phyloP scores from a whole-genome alignment of 768 basidiomycete species.

The Phlebiopsis flavidoalba region DNA sequence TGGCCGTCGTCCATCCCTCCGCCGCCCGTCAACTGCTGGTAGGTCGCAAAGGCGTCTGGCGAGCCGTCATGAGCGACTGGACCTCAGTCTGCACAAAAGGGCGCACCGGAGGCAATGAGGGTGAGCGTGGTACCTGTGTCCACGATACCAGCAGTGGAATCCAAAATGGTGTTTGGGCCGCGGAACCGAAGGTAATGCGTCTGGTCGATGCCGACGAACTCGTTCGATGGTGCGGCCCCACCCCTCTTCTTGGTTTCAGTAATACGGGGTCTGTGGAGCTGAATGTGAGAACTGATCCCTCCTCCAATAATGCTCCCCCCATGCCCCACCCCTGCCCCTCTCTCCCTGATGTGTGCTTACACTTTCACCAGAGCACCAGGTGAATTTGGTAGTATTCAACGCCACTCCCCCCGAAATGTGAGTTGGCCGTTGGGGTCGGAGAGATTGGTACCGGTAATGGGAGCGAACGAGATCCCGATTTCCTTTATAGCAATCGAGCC shows the following conservation, averaged over 20 bases:
- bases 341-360: constrained; percentile 17
- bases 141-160: constrained; percentile 21
- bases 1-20: constrained; percentile 16
- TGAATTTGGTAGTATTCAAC: constrained; percentile 9
- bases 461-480: constrained; percentile 46
- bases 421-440: constrained; percentile 19
- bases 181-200: constrained; percentile 8
- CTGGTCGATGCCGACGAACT: constrained; percentile 13
- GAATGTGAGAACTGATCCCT: neutral
- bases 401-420: constrained; percentile 18
- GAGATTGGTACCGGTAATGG: constrained; percentile 25
- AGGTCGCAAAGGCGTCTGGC: constrained; percentile 44
- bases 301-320: too few relatives aligned
- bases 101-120: constrained; percentile 22
- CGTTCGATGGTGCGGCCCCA: constrained; percentile 7
- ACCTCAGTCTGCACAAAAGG: constrained; percentile 17
- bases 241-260: too few relatives aligned
- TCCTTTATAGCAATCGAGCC: constrained; percentile 36
- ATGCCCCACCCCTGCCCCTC: too few relatives aligned
- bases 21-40: constrained; percentile 37
- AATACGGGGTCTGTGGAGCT: constrained; percentile 7
- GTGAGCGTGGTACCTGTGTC: constrained; percentile 30
- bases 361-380: constrained; percentile 17
- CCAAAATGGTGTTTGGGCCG: constrained; percentile 11
- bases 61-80: constrained; percentile 2